Evolutionary conservation across 805 yeast genomes (phyloP), one percentile per base, ranked within the genome.

Genomic region (Lipomyces yamanashiensis): DNA sequence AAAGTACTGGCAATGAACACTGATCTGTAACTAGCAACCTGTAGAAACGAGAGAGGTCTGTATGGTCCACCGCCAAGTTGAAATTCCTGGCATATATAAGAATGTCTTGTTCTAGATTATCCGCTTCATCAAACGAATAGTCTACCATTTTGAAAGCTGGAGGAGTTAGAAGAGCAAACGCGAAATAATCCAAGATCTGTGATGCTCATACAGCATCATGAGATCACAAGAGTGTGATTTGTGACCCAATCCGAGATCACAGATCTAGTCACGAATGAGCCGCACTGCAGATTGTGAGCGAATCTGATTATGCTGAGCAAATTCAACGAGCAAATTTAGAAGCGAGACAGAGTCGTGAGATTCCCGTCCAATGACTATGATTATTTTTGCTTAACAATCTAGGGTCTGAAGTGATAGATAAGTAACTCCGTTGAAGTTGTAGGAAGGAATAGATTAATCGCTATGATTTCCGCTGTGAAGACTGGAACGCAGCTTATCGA

Each of bases 181-280:
- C 49, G 52, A 48, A 21, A 23, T n/a, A 23, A 9, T 28, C n/a
- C n/a, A 39, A 48, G 28, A 13, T 33, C 15, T 33, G 13, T 37
- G 28, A 23, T 34, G 8, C 6, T 48, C 13, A 48, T 37, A 23
- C 15, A 3, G 28, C 2, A 28, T 28, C 28, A 28, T 3, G 5
- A 28, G 28, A 28, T 28, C 28, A 28, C 34, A 48, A 1, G 2
- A 2, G 7, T 48, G 54, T 50, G 41, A 53, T 9, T 2, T 40
- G 57, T 53, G 57, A 53, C 19, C 48, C 15, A 9, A 53, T 40
- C 37, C 57, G 57, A 53, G 48, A 40, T 53, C 57, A 53, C 57
- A 52, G 1, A 4, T 2, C 19, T 7, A 36, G 7, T 52, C 55
- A 52, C 55, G 39, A 19, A 37, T 19, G 45, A 50, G 55, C 55